Evolutionary conservation across 176 grass and related monocot species (phyloP), one percentile per base, ranked within the genome.

Genomic region (Puya raimondii): DNA sequence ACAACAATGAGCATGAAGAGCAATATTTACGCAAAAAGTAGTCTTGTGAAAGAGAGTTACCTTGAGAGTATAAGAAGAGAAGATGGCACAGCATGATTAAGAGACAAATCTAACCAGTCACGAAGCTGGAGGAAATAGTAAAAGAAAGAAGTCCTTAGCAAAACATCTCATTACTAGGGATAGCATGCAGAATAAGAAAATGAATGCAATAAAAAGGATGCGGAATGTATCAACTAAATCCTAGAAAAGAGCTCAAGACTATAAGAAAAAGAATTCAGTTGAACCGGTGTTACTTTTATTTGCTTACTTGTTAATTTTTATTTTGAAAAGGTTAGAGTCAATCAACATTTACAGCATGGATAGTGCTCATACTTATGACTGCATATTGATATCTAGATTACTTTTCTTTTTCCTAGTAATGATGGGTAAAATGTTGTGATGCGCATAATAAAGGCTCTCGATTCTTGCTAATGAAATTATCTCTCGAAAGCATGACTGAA

Each of bases 51-150:
- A 17, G 16, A 11, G 23, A 64, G 42, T 69, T 91, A 93, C 94
- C 94, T 99, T 73, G 94, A 99, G 64, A 99, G 89, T 84, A 99
- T 93, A 22, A 99, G 84, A 76, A 99, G 87, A 64, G 94, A 99
- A 71, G 94, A 99, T 75, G 94, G 94, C 68, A 99, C 76, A 63
- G 94, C 82, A 80, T 82, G 80, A 74, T 99, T 99, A 78, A 99
- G 90, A 27, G 94, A 99, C 51, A 99, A 78, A 77, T 99, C 94
- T 79, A 99, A 80, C 94, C 94, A 99, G 67, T 99, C 90, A 42
- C 71, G 85, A 29, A 99, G 87, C 94, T 99, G 89, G 53, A 73
- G 23, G 71, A 17, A 66, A 69, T 72, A 16, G 23, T 71, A 50
- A 79, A 74, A 64, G 63, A 79, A 12, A 68, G 13, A 10, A 61